Percentiles rank a stretch among this genome's conserved stretches.
phyloP scores from a whole-genome alignment of 257 asterid species.

The Haberlea rhodopensis region DNA sequence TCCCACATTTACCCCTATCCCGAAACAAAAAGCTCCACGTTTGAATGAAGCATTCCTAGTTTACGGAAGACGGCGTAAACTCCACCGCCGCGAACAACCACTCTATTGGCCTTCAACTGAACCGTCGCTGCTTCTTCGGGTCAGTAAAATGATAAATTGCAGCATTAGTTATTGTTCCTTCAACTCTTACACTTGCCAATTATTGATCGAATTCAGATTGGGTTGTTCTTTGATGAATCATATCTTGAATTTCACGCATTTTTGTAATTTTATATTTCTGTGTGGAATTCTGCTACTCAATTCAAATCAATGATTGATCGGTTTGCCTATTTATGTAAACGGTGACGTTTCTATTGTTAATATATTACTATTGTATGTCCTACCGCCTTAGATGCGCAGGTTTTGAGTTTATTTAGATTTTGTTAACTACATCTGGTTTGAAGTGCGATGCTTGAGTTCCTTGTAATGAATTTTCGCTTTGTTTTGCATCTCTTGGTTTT shows the following conservation, averaged over 20 bases:
- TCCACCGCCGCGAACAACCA: slow-evolving; percentile 23
- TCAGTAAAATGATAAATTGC: slow-evolving; percentile 4
- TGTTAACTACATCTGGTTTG: background rate
- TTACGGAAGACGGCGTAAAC: slow-evolving; percentile 22
- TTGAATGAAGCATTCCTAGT: background rate
- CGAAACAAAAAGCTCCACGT: too few relatives aligned
- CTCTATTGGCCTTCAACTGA: background rate
- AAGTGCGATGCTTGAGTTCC: background rate
- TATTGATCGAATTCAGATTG: slow-evolving; percentile 13
- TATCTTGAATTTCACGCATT: background rate
- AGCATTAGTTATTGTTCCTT: background rate
- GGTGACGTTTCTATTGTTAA: background rate
- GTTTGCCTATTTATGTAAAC: slow-evolving; percentile 12
- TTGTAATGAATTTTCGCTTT: background rate
- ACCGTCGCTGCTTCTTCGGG: background rate
- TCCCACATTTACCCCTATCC: background rate
- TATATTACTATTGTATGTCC: slow-evolving; percentile 6
- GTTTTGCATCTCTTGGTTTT: background rate
- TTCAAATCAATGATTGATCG: slow-evolving; percentile 17
- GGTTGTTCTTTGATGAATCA: slow-evolving; percentile 14
- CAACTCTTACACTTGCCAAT: background rate
- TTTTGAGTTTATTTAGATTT: slow-evolving; percentile 4
- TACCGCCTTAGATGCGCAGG: slow-evolving; percentile 5
- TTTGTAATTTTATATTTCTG: slow-evolving; percentile 9
- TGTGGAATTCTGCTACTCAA: slow-evolving; percentile 4